Conservation (phyloP, 2,329 filamentous ascomycete genomes). For the Sarocladium brachiariae region DNA sequence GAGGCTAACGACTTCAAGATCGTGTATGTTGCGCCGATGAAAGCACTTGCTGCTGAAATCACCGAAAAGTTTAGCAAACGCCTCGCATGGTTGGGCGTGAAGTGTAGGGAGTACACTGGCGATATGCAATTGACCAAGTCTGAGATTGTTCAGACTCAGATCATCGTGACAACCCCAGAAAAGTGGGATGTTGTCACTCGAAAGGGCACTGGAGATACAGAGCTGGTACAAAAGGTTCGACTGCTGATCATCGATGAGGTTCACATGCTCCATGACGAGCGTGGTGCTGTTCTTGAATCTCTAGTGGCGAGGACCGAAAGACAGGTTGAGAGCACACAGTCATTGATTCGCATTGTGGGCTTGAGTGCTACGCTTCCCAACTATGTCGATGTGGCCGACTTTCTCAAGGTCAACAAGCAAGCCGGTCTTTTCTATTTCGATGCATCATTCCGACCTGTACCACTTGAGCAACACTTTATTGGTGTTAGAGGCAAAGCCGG, state of each 20-base stretch:
- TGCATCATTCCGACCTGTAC: slow-evolving; percentile 88
- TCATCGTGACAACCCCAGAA: slow-evolving; percentile 97
- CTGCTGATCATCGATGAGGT: slow-evolving; percentile 97
- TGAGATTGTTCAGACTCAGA: slow-evolving; percentile 92
- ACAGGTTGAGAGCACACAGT: slow-evolving; percentile 97
- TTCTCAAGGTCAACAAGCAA: slow-evolving; percentile 89
- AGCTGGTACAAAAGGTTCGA: slow-evolving; percentile 93
- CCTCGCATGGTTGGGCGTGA: slow-evolving; percentile 86
- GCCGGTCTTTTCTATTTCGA: slow-evolving; percentile 97
- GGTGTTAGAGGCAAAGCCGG: slow-evolving; percentile 90
- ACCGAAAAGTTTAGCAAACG: slow-evolving; percentile 90
- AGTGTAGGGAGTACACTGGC: slow-evolving; percentile 88
- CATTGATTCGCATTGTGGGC: slow-evolving; percentile 90
- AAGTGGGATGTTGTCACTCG: slow-evolving; percentile 99
- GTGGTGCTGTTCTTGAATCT: slow-evolving; percentile 91
- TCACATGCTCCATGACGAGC: slow-evolving; percentile 97
- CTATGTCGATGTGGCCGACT: slow-evolving; percentile 93
- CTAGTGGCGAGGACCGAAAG: slow-evolving; percentile 90
- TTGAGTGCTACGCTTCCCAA: slow-evolving; percentile 95
- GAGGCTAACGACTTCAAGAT: slow-evolving; percentile 89
- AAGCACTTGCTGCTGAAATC: slow-evolving; percentile 91
- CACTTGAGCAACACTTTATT: slow-evolving; percentile 93
- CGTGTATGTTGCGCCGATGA: slow-evolving; percentile 98
- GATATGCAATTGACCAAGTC: slow-evolving; percentile 98
- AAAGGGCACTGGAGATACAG: slow-evolving; percentile 94